Conservation (phyloP, 768 basidiomycete genomes). For the Trametes elegans region DNA sequence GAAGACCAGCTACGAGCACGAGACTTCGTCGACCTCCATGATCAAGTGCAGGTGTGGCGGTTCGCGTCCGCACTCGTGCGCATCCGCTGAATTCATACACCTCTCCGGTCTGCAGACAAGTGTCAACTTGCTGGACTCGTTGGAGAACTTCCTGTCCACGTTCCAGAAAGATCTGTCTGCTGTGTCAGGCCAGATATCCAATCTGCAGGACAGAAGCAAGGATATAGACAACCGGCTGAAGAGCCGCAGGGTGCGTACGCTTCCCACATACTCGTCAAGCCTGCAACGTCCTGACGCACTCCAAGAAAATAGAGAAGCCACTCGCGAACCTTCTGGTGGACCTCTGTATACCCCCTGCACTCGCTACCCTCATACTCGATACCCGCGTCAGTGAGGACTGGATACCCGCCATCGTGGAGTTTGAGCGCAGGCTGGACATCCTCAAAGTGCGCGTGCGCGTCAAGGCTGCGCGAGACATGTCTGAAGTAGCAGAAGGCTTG, state of each 20-base stretch:
- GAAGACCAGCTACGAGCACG: conserved; percentile 35
- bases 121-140: conserved; percentile 76
- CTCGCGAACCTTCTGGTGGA: conserved; percentile 77
- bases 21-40: conserved; percentile 86
- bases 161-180: conserved; percentile 93
- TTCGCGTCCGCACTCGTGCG: background rate
- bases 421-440: conserved; percentile 71
- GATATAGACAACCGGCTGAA: conserved; percentile 87
- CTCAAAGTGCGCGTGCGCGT: conserved; percentile 76
- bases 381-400: conserved; percentile 85
- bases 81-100: background rate
- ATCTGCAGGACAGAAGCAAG: conserved; percentile 86
- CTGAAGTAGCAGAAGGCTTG: conserved; percentile 81
- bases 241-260: conserved; percentile 70
- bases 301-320: conserved; percentile 84
- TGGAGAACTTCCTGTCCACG: conserved; percentile 89
- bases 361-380: conserved; percentile 79
- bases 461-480: conserved; percentile 81
- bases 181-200: conserved; percentile 95
- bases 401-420: conserved; percentile 77
- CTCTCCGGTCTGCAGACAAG: conserved; percentile 78
- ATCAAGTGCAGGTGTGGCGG: conserved; percentile 74
- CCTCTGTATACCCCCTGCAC: conserved; percentile 77
- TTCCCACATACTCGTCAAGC: background rate
- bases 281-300: conserved; percentile 6